Evolutionary conservation across 345 rosid genomes (phyloP).

Genomic region (Salix udensis): DNA sequence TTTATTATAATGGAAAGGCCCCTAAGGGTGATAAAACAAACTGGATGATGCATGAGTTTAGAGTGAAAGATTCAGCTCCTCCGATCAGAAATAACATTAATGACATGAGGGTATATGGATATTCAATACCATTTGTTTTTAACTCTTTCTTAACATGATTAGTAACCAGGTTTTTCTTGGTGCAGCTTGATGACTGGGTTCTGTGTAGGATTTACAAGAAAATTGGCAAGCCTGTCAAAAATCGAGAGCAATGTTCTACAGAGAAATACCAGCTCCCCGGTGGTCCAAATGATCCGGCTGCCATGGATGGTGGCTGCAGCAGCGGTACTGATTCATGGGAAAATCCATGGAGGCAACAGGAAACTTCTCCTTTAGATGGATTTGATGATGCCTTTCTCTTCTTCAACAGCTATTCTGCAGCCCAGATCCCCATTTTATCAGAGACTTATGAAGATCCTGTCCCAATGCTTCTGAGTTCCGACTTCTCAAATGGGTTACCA

Average conservation of each 20-base stretch:
- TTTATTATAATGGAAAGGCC: constrained; percentile 13
- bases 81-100: not conserved
- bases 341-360: too few relatives aligned
- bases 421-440: too few relatives aligned
- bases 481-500: too few relatives aligned
- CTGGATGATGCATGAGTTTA: constrained; percentile 27
- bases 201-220: constrained; percentile 22
- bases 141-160: not conserved
- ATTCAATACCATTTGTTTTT: not conserved
- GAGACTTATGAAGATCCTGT: too few relatives aligned
- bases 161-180: not conserved
- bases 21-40: constrained; percentile 17
- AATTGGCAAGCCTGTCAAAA: not conserved
- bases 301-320: too few relatives aligned
- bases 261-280: too few relatives aligned
- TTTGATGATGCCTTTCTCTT: too few relatives aligned
- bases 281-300: too few relatives aligned
- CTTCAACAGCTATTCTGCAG: too few relatives aligned
- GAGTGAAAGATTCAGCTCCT: not conserved
- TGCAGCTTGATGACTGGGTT: constrained; percentile 27
- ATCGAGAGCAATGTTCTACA: not conserved
- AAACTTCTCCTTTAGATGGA: too few relatives aligned
- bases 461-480: too few relatives aligned
- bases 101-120: constrained; percentile 20
- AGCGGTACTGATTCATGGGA: too few relatives aligned